These are phyloP conservation scores for Laguncularia racemosa DNA, from an alignment of 345 rosid species.

Conservation along the genomic window DNA sequence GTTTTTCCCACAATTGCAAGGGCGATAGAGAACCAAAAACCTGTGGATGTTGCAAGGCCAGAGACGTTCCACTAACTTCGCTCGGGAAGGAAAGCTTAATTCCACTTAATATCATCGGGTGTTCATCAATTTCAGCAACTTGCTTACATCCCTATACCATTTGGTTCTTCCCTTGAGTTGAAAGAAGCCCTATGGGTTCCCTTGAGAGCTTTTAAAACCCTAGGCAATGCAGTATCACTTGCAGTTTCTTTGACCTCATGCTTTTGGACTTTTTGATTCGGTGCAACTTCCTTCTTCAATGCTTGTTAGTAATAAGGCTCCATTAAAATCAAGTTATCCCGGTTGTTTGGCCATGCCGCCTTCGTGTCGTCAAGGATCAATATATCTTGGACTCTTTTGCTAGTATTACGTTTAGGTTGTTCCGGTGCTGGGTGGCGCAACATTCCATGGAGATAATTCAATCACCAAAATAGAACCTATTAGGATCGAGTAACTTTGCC, in stretches of 20 bases:
- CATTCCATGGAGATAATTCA: not conserved
- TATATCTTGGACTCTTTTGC: not conserved
- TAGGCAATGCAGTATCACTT: not conserved
- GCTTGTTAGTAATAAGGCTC: not conserved
- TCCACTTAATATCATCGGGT: no score
- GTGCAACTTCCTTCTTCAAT: not conserved
- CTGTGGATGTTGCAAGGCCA: no score
- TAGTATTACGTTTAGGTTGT: conserved; percentile 1
- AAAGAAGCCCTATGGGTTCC: not conserved
- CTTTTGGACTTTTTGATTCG: not conserved
- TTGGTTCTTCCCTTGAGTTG: not conserved
- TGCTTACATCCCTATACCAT: no score
- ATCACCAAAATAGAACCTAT: no score
- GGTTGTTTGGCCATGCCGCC: not conserved
- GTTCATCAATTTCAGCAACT: no score
- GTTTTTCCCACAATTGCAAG: no score
- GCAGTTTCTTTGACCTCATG: not conserved
- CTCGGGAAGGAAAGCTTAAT: no score
- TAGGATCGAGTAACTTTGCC: conserved; percentile 3
- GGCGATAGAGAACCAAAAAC: no score
- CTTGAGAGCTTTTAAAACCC: not conserved
- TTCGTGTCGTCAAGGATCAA: not conserved
- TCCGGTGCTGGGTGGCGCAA: not conserved
- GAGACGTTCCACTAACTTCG: no score
- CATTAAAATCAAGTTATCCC: not conserved